Conservation (phyloP, 768 basidiomycete genomes). For the Rhodotorula sphaerocarpa region DNA sequence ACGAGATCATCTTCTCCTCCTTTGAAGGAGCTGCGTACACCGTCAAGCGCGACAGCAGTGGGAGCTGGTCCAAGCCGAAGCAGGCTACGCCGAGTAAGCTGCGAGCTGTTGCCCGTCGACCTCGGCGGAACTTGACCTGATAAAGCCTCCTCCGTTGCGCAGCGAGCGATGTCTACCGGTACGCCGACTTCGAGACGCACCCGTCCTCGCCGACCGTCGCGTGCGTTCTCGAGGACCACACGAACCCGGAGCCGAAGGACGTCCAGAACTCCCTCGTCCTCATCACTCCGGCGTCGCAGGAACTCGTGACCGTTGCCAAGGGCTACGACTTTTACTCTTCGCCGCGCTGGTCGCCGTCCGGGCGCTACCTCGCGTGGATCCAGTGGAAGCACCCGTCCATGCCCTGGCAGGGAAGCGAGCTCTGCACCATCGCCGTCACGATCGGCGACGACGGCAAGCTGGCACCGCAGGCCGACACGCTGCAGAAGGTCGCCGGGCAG, state of each 20-base stretch:
- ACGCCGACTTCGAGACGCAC: slow-evolving; percentile 57
- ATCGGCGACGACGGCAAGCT: slow-evolving; percentile 7
- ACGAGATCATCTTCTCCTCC: slow-evolving; percentile 56
- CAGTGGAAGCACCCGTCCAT: slow-evolving; percentile 65
- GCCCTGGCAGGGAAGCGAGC: slow-evolving; percentile 62
- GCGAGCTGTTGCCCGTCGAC: neutral
- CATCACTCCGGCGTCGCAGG: slow-evolving; percentile 49
- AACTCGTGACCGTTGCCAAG: slow-evolving; percentile 49
- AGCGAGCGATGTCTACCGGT: slow-evolving; percentile 55
- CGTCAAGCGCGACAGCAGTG: slow-evolving; percentile 39
- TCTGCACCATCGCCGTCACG: slow-evolving; percentile 52
- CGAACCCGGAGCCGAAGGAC: slow-evolving; percentile 49
- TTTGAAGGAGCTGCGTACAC: slow-evolving; percentile 51
- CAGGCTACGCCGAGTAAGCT: slow-evolving; percentile 58
- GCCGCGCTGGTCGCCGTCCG: slow-evolving; percentile 57
- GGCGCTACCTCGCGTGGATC: slow-evolving; percentile 55
- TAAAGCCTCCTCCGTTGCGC: neutral
- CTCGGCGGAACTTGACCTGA: neutral
- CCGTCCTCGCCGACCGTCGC: slow-evolving; percentile 53
- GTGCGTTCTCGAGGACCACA: slow-evolving; percentile 65
- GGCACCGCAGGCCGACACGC: slow-evolving; percentile 40
- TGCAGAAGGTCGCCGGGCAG: slow-evolving; percentile 51
- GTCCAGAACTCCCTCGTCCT: slow-evolving; percentile 56
- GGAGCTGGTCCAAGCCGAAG: slow-evolving; percentile 41
- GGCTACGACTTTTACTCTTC: slow-evolving; percentile 67